A percentile compares a stretch with the other conserved stretches of the same genome.
phyloP scores from a whole-genome alignment of 164 flowering plant genomes.

The Magnolia kwangsiensis region DNA sequence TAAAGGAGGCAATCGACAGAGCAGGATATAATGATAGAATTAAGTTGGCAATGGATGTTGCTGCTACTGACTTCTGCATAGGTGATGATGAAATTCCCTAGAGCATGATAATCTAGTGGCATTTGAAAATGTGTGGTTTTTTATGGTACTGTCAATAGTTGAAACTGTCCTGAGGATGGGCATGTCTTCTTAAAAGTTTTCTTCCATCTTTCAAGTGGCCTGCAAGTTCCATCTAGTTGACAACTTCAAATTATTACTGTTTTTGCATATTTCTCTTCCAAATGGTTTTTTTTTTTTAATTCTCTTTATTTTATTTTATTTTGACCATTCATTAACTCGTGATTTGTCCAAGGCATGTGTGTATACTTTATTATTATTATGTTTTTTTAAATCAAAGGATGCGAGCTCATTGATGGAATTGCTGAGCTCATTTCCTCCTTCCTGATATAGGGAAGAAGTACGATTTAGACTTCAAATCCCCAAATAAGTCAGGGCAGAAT shows the following conservation, averaged over 20 bases:
- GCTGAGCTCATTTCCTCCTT: slow-evolving; percentile 5
- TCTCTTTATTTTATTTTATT: too few species aligned
- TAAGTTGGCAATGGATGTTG: slow-evolving; percentile 86
- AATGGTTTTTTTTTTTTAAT: neutral
- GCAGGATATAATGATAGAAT: slow-evolving; percentile 72
- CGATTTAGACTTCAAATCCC: slow-evolving; percentile 75
- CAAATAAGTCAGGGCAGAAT: slow-evolving; percentile 75
- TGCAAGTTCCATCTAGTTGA: neutral
- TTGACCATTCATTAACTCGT: neutral
- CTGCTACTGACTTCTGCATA: slow-evolving; percentile 88
- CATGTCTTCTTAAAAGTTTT: neutral
- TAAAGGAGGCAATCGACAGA: slow-evolving; percentile 85
- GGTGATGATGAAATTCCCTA: slow-evolving; percentile 40
- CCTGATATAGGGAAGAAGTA: slow-evolving; percentile 71
- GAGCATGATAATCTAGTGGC: neutral
- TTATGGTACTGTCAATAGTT: neutral
- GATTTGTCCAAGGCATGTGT: neutral
- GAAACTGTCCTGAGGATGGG: slow-evolving; percentile 1
- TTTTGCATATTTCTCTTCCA: neutral
- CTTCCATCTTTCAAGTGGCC: neutral
- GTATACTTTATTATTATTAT: neutral
- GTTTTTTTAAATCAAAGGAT: neutral
- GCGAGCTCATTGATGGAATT: neutral
- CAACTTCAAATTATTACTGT: neutral
- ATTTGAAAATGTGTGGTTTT: slow-evolving; percentile 2